Evolutionary conservation across 148 eudicot species (phyloP).

Genomic region (Bassia scoparia): DNA sequence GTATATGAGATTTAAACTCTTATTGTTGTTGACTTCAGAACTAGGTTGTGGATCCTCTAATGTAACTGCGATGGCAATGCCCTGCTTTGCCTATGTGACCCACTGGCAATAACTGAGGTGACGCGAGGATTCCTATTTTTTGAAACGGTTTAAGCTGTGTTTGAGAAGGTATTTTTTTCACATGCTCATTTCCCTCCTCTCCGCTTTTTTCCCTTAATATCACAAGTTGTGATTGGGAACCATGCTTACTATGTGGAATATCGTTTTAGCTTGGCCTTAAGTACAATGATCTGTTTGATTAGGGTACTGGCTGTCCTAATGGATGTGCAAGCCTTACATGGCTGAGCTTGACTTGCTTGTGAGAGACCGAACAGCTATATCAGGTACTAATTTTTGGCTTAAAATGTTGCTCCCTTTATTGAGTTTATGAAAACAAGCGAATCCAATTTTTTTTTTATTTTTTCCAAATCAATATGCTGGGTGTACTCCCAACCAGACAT

Average conservation of each 20-base stretch:
- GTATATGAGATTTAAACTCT: background rate
- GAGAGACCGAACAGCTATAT: constrained; percentile 99
- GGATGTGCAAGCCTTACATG: constrained; percentile 99
- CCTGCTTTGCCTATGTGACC: constrained; percentile 96
- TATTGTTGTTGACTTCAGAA: constrained; percentile 43
- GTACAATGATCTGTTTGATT: constrained; percentile 58
- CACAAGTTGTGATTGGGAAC: background rate
- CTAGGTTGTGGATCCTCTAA: constrained; percentile 84
- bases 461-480: constrained; percentile 64
- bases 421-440: background rate
- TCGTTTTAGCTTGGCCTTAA: constrained; percentile 78
- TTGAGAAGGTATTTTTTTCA: constrained; percentile 71
- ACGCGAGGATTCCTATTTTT: constrained; percentile 92
- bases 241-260: constrained; percentile 9
- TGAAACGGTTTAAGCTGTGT: constrained; percentile 76
- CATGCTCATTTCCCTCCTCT: background rate
- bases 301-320: constrained; percentile 96
- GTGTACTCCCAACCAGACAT: constrained; percentile 85
- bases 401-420: background rate
- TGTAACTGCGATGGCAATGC: constrained; percentile 93
- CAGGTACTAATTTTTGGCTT: constrained; percentile 45
- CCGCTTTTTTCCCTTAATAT: background rate
- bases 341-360: constrained; percentile 97
- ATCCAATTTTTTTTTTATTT: background rate
- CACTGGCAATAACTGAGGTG: constrained; percentile 94